phyloP scores from a whole-genome alignment of 345 rosid genomes.

The Lepidium sativum region DNA sequence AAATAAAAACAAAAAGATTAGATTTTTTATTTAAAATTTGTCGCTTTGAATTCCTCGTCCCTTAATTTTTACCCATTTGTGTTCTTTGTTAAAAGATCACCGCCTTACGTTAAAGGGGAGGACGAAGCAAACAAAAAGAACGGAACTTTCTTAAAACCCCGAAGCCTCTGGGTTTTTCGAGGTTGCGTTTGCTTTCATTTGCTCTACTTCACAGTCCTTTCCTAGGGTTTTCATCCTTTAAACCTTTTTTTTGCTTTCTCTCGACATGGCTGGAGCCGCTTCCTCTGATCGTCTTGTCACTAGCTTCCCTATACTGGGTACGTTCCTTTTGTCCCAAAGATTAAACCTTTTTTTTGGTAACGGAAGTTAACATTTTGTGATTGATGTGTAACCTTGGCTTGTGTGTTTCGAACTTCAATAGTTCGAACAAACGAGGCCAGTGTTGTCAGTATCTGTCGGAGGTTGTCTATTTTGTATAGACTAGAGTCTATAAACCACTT shows the following conservation, averaged over 20 bases:
- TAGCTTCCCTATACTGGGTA: slow-evolving; percentile 38
- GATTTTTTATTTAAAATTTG: background rate
- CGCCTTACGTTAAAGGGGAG: slow-evolving; percentile 26
- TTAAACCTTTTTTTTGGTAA: background rate
- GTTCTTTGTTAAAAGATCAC: slow-evolving; percentile 12
- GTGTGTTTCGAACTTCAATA: background rate
- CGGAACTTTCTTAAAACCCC: slow-evolving; percentile 21
- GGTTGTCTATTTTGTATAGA: background rate
- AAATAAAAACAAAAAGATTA: background rate
- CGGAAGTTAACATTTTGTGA: background rate
- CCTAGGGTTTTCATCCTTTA: slow-evolving; percentile 28
- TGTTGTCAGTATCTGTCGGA: background rate
- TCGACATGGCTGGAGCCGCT: slow-evolving; percentile 40
- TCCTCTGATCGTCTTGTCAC: slow-evolving; percentile 53
- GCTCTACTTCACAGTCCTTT: background rate
- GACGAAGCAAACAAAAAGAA: slow-evolving; percentile 21
- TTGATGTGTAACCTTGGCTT: background rate
- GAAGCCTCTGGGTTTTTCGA: slow-evolving; percentile 17
- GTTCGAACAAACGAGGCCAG: background rate
- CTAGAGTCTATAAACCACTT: background rate
- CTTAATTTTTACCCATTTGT: background rate
- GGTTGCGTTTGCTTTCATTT: slow-evolving; percentile 9
- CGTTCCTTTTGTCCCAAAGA: slow-evolving; percentile 7
- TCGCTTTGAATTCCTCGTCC: slow-evolving; percentile 15
- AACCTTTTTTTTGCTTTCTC: slow-evolving; percentile 8